Evolutionary conservation across 768 basidiomycete genomes (phyloP).

Genomic region (Boletus rubroflammeus): DNA sequence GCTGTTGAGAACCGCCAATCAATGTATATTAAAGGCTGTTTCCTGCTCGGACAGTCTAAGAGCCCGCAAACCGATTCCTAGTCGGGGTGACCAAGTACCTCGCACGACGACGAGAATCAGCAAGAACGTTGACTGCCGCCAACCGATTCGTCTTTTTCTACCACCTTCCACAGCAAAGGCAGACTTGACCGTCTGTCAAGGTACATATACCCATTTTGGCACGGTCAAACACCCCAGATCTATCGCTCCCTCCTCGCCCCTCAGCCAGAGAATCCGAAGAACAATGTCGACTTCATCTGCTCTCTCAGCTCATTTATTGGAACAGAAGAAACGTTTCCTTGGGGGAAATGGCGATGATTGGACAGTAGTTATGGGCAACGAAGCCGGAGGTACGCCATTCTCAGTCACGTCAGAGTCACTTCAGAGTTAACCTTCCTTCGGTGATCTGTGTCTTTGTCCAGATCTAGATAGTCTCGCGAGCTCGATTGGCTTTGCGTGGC

Average conservation of each 20-base stretch:
- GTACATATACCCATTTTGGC: neutral
- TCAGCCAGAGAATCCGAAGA: slow-evolving; percentile 1
- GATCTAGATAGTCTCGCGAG: slow-evolving; percentile 91
- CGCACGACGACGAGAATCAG: neutral
- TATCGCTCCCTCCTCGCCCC: neutral
- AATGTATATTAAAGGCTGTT: neutral
- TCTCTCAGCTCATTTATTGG: slow-evolving; percentile 39
- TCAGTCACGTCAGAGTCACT: neutral
- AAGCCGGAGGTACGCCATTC: slow-evolving; percentile 74
- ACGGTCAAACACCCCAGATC: neutral
- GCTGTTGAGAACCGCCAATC: neutral
- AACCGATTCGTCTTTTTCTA: neutral
- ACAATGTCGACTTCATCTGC: slow-evolving; percentile 21
- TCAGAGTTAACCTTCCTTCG: neutral
- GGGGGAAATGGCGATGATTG: slow-evolving; percentile 58
- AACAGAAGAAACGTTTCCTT: slow-evolving; percentile 59
- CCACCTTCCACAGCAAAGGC: neutral
- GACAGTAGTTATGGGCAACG: slow-evolving; percentile 92
- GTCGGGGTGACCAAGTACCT: neutral
- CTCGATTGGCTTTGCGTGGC: slow-evolving; percentile 80
- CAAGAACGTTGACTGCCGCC: neutral
- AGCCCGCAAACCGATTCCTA: neutral
- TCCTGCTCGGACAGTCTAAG: neutral
- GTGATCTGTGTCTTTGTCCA: slow-evolving; percentile 29
- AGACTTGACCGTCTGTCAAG: neutral